Percentiles rank a stretch among this genome's conserved stretches.
Evolutionary conservation across 345 rosid species (phyloP).

Genomic region (Gossypium bickii): DNA sequence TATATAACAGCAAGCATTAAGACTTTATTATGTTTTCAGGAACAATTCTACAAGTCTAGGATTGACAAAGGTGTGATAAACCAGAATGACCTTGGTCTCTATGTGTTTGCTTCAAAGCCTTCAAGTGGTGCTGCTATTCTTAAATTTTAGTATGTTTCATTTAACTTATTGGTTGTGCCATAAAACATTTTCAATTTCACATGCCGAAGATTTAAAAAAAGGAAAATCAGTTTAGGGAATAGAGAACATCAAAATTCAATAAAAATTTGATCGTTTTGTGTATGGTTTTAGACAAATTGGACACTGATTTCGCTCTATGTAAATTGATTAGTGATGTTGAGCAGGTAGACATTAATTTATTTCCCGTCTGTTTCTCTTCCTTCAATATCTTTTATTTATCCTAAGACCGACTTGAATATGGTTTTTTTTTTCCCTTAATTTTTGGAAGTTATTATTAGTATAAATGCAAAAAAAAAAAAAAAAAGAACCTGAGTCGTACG

Average conservation of each 20-base stretch:
- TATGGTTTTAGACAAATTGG: background rate
- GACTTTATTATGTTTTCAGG: conserved; percentile 37
- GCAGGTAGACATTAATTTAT: background rate
- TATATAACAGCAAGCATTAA: too few relatives aligned
- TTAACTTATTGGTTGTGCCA: background rate
- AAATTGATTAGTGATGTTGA: background rate
- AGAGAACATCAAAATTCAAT: background rate
- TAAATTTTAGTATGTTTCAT: conserved; percentile 41
- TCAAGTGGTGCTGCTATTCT: conserved; percentile 96
- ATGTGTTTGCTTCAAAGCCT: conserved; percentile 93
- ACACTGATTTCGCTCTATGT: background rate
- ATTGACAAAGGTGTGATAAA: conserved; percentile 14
- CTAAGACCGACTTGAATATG: too few relatives aligned
- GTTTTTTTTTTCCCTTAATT: too few relatives aligned
- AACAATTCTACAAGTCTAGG: conserved; percentile 69
- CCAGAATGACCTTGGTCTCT: conserved; percentile 60
- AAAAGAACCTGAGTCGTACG: too few relatives aligned
- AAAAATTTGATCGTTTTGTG: background rate
- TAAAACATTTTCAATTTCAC: background rate
- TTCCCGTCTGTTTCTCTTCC: background rate
- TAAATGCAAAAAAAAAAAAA: too few relatives aligned
- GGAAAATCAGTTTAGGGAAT: background rate
- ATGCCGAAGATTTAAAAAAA: background rate
- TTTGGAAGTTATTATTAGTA: too few relatives aligned
- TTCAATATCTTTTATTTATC: too few relatives aligned